phyloP scores from a whole-genome alignment of 768 basidiomycete genomes.

The Trametes cubensis region DNA sequence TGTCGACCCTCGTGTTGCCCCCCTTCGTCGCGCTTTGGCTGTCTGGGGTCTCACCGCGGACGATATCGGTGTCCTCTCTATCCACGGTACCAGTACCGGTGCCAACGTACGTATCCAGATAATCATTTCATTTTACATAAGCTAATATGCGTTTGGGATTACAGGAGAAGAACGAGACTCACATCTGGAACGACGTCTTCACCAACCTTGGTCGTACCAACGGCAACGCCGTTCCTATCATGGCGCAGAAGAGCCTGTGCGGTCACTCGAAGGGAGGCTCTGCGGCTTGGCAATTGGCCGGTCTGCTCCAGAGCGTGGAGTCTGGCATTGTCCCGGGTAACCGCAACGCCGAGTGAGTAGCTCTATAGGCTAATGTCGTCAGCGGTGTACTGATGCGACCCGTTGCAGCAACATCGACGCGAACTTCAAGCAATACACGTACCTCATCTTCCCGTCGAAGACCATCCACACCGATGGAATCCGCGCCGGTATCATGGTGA shows the following conservation, averaged over 20 bases:
- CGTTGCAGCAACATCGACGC: constrained; percentile 83
- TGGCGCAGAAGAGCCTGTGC: constrained; percentile 96
- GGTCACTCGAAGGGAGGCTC: constrained; percentile 99
- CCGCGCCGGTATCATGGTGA: constrained; percentile 82
- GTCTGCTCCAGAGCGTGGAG: constrained; percentile 82
- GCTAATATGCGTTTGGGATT: constrained; percentile 18
- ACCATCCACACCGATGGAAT: constrained; percentile 94
- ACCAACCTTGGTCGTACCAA: constrained; percentile 84
- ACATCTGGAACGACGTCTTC: constrained; percentile 96
- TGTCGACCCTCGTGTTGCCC: constrained; percentile 80
- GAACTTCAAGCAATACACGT: constrained; percentile 84
- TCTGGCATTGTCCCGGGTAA: constrained; percentile 93
- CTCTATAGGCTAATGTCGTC: neutral
- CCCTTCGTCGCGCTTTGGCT: constrained; percentile 92
- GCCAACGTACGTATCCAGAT: constrained; percentile 59
- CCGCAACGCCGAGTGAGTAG: constrained; percentile 89
- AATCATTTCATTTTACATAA: constrained; percentile 3
- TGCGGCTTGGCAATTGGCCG: constrained; percentile 97
- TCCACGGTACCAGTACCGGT: constrained; percentile 86
- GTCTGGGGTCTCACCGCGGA: constrained; percentile 96
- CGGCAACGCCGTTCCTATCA: constrained; percentile 96
- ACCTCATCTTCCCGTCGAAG: constrained; percentile 97
- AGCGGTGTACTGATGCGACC: neutral
- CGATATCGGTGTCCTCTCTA: constrained; percentile 88
- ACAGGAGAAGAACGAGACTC: constrained; percentile 95